Base-by-base conservation (phyloP, 768 basidiomycete genomes). In the Lactifluus subvellereus region DNA sequence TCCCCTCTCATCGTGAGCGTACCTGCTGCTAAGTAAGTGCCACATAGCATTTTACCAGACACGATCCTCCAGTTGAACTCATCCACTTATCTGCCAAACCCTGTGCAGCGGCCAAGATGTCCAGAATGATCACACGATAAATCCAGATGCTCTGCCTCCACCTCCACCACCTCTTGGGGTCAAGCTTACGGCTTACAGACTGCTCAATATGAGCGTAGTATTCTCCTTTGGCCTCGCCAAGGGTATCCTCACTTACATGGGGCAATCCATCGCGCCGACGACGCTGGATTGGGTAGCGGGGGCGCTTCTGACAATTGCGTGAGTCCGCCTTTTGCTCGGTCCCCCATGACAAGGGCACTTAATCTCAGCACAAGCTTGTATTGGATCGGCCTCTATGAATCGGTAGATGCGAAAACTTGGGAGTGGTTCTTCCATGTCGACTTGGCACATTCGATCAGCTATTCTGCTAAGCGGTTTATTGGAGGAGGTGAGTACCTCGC, bases 391-490 rank as follows among this genome's bases (percentile, higher is more conserved):
- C 40, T 52, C 5, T 53, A n/a, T n/a, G 61, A 62, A 51, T 0
- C 50, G 10, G 1, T 1, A 47, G 1, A n/a, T 22, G 2, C 43
- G 5, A 11, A 30, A 9, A 57, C 10, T 1, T 62, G 56, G 61
- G 27, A 32, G 33, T 57, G 56, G 61, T 62, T 62, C 42, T 62
- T 57, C 35, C 43, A 38, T 11, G 35, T 53, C 4, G 61, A 62
- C 50, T 27, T 57, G 50, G 32, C 35, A 7, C 51, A 6, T 18
- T 32, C 50, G 30, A 62, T 62, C 33, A 3, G 20, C 6, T 47
- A 62, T 52, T 57, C 2, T 42, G n/a, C 35, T 7, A 20, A 40
- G 35, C 55, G 61, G 6, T 37, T 62, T 3, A 42, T 52, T 14
- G 61, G 61, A 51, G 61, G 61, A 45, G 55, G 61, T 62, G 22